Conservation (phyloP, 805 yeast species). For the Blastobotrys attinorum region DNA sequence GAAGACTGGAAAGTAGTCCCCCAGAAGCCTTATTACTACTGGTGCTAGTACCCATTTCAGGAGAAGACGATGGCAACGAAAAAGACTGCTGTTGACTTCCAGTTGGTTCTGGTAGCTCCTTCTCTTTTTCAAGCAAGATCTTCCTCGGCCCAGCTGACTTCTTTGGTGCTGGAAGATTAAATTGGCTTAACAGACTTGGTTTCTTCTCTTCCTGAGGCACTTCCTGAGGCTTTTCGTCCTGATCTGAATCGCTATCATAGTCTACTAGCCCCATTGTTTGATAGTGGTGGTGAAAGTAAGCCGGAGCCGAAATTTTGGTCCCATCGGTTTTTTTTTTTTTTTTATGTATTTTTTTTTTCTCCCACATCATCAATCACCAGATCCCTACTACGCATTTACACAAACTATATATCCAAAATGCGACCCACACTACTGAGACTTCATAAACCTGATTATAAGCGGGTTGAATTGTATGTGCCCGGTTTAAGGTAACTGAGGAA, state of each 20-base stretch:
- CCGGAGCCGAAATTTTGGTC: background rate
- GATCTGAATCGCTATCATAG: conserved; percentile 11
- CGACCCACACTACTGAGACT: background rate
- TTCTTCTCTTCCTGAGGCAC: background rate
- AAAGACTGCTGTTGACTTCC: conserved; percentile 2
- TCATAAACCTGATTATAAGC: conserved; percentile 1
- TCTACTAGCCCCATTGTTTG: conserved; percentile 10
- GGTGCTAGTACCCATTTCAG: too few relatives aligned
- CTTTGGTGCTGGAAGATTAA: conserved; percentile 5
- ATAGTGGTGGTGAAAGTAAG: background rate
- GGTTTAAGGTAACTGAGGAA: background rate
- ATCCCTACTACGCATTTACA: background rate
- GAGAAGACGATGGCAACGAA: background rate
- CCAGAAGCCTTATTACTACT: conserved; percentile 2
- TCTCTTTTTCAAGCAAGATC: background rate
- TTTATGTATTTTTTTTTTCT: too few relatives aligned
- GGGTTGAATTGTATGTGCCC: conserved; percentile 4
- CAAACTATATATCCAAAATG: background rate
- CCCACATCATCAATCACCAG: background rate
- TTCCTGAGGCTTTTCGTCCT: conserved; percentile 1
- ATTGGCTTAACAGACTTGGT: conserved; percentile 1
- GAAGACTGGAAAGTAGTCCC: conserved; percentile 4
- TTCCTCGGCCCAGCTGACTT: conserved; percentile 2
- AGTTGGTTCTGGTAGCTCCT: background rate
- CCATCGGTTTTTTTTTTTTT: too few relatives aligned